These are phyloP conservation scores for Populus hybrid DNA, from an alignment of 441 rosid genomes.

Conservation along the genomic window DNA sequence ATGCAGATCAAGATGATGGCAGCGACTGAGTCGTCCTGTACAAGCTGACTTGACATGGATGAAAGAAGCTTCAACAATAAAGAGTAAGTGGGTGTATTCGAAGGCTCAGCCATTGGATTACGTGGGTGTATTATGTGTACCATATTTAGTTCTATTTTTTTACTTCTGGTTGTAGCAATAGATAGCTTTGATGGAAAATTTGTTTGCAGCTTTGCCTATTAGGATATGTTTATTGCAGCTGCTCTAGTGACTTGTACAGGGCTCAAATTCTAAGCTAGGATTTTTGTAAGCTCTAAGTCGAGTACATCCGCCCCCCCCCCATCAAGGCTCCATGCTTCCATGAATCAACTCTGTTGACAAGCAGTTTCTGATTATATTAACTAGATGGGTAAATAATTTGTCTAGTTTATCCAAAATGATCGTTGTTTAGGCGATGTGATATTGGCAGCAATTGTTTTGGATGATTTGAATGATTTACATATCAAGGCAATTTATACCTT, in stretches of 20 bases:
- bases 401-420: too few species aligned
- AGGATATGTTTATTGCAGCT: conserved; percentile 1
- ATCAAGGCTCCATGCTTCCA: too few species aligned
- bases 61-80: conserved; percentile 6
- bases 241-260: conserved; percentile 3
- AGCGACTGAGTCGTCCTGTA: conserved; percentile 35
- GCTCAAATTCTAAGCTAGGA: conserved; percentile 5
- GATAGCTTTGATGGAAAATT: conserved; percentile 19
- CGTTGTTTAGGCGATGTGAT: too few species aligned
- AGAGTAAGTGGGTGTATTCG: conserved; percentile 15
- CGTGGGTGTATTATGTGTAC: conserved; percentile 20
- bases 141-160: neutral
- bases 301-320: too few species aligned
- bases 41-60: conserved; percentile 9
- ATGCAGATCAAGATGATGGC: conserved; percentile 45
- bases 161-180: conserved; percentile 13
- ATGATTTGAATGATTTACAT: too few species aligned
- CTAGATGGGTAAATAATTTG: too few species aligned
- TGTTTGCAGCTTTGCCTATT: conserved; percentile 9
- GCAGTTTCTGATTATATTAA: too few species aligned
- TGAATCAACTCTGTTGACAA: too few species aligned
- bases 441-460: too few species aligned
- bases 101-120: conserved; percentile 13
- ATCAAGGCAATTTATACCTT: too few species aligned
- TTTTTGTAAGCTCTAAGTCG: conserved; percentile 1